These are phyloP conservation scores for Fusarium sp. DNA, from an alignment of 2,329 filamentous ascomycete species.

Conservation along the genomic window DNA sequence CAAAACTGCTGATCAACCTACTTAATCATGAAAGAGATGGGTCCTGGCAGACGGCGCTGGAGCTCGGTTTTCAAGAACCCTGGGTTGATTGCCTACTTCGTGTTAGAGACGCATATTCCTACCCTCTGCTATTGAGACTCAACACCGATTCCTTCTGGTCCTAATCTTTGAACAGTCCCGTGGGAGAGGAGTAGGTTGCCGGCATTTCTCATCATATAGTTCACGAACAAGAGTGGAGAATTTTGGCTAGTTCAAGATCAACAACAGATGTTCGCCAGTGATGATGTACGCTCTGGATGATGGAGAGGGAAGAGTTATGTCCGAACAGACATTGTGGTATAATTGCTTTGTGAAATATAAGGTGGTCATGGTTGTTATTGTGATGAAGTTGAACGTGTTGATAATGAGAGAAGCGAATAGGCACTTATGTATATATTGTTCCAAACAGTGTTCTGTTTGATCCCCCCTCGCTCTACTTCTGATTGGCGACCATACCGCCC, in stretches of 20 bases:
- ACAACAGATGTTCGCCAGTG: slow-evolving; percentile 39
- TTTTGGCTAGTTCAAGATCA: slow-evolving; percentile 38
- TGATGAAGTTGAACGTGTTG: not conserved
- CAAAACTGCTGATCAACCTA: not conserved
- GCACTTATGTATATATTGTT: slow-evolving; percentile 9
- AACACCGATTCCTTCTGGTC: slow-evolving; percentile 30
- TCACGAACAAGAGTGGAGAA: slow-evolving; percentile 25
- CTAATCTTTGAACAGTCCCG: slow-evolving; percentile 27
- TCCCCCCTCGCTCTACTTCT: not conserved
- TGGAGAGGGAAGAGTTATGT: slow-evolving; percentile 33
- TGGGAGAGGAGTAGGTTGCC: slow-evolving; percentile 35
- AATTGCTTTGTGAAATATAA: not conserved
- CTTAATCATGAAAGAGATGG: slow-evolving; percentile 37
- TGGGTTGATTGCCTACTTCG: slow-evolving; percentile 33
- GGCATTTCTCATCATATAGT: slow-evolving; percentile 18
- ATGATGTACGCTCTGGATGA: slow-evolving; percentile 34
- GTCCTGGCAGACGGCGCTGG: slow-evolving; percentile 35
- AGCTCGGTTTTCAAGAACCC: slow-evolving; percentile 42
- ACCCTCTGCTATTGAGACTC: not conserved
- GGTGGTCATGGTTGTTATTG: not conserved
- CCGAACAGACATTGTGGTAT: slow-evolving; percentile 24
- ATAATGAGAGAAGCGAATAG: not conserved
- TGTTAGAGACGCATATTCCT: slow-evolving; percentile 3
- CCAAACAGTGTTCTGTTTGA: not conserved
- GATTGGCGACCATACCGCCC: not conserved